These are phyloP conservation scores for Bjerkandera adusta DNA, from an alignment of 1,284 basidiomycete genomes.

Conservation along the genomic window DNA sequence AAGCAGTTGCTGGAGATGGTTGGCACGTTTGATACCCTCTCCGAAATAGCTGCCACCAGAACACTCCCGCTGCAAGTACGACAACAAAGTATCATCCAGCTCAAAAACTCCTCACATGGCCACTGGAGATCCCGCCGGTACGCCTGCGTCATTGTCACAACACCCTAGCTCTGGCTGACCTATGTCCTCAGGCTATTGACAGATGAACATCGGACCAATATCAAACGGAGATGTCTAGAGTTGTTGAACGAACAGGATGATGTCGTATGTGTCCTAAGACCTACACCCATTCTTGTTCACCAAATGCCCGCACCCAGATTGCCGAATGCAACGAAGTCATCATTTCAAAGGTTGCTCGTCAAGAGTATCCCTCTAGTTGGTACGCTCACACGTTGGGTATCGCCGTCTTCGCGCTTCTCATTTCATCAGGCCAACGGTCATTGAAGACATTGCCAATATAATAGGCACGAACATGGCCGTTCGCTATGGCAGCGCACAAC, in stretches of 20 bases:
- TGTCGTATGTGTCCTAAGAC: constrained; percentile 43
- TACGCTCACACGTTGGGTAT: constrained; percentile 28
- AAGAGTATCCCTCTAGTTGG: constrained; percentile 72
- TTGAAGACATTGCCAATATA: constrained; percentile 53
- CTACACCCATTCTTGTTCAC: background rate
- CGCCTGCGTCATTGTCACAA: constrained; percentile 21
- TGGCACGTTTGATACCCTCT: constrained; percentile 68
- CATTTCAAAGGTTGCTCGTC: constrained; percentile 66
- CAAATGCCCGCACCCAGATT: constrained; percentile 44
- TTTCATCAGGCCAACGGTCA: constrained; percentile 56
- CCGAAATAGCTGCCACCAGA: constrained; percentile 64
- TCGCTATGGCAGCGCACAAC: constrained; percentile 40
- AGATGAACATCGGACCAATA: constrained; percentile 58
- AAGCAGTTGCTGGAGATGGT: constrained; percentile 64
- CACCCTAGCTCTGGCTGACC: background rate
- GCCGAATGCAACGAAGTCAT: constrained; percentile 70
- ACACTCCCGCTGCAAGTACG: constrained; percentile 60
- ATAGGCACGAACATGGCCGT: constrained; percentile 52
- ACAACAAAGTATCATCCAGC: constrained; percentile 77
- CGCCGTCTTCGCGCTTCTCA: background rate
- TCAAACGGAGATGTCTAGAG: constrained; percentile 56
- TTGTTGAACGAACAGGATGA: constrained; percentile 76
- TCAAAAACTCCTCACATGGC: constrained; percentile 67
- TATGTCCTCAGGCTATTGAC: constrained; percentile 50
- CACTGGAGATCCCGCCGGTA: constrained; percentile 77